phyloP scores from a whole-genome alignment of 148 eudicot genomes.

The Amaranthus palmeri region DNA sequence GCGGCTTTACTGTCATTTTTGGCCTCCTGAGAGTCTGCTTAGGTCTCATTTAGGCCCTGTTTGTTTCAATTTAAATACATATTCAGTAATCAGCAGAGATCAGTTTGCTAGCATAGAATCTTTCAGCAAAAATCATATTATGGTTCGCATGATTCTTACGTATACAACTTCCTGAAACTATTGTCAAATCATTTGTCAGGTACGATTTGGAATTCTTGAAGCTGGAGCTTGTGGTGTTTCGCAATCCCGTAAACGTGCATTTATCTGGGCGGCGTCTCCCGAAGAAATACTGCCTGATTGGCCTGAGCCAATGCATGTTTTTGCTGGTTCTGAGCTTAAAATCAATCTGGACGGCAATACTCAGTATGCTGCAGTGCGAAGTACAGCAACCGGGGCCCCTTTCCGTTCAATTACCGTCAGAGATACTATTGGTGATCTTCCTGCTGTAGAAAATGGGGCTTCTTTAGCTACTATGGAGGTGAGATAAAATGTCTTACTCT shows the following conservation, averaged over 20 bases:
- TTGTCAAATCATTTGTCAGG: constrained; percentile 37
- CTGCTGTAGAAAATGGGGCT: constrained; percentile 85
- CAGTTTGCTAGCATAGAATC: too few relatives aligned
- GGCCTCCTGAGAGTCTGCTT: too few relatives aligned
- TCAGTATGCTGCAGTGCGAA: constrained; percentile 81
- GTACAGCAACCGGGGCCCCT: constrained; percentile 87
- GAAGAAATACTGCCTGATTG: constrained; percentile 85
- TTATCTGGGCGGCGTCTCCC: constrained; percentile 98
- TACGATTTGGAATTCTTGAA: constrained; percentile 93
- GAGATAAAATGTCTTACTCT: constrained; percentile 26
- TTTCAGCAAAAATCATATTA: too few relatives aligned
- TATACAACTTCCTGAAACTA: not conserved
- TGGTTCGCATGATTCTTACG: not conserved
- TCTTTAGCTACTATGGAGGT: constrained; percentile 63
- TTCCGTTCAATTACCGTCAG: constrained; percentile 90
- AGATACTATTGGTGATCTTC: constrained; percentile 97
- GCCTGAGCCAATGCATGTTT: constrained; percentile 99
- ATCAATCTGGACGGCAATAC: constrained; percentile 39
- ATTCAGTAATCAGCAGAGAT: too few relatives aligned
- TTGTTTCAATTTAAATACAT: too few relatives aligned
- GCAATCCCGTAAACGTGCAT: constrained; percentile 92
- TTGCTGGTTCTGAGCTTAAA: constrained; percentile 78
- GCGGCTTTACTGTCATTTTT: not conserved
- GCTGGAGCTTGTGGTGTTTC: constrained; percentile 98
- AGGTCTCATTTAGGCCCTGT: too few relatives aligned